These are phyloP conservation scores for Dunaliella primolecta DNA, from an alignment of 139 green algal genomes.

Conservation along the genomic window DNA sequence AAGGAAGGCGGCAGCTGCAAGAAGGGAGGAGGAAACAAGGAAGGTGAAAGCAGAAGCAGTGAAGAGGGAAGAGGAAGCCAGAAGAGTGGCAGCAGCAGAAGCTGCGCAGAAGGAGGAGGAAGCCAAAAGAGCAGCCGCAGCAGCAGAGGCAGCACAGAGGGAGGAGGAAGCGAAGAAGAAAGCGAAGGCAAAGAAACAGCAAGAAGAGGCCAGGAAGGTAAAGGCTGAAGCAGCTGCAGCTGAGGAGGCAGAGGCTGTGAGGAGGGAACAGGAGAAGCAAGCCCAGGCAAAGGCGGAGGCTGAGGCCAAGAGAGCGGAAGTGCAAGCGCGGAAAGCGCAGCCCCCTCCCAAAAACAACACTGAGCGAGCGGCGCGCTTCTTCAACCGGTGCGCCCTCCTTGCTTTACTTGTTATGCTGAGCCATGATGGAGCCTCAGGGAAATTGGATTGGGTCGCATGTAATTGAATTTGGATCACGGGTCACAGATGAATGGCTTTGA, in stretches of 20 bases:
- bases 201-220: not conserved
- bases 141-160: not conserved
- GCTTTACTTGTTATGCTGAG: too few relatives aligned
- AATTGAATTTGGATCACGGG: too few relatives aligned
- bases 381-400: not conserved
- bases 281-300: not conserved
- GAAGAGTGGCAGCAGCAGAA: not conserved
- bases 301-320: not conserved
- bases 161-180: not conserved
- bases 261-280: not conserved
- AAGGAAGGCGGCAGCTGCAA: too few relatives aligned
- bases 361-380: not conserved
- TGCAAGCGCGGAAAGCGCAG: not conserved
- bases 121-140: not conserved
- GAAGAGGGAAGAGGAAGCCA: not conserved
- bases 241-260: not conserved
- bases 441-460: too few relatives aligned
- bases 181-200: not conserved
- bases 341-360: not conserved
- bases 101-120: not conserved
- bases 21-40: not conserved
- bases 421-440: too few relatives aligned
- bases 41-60: too few relatives aligned
- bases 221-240: too few relatives aligned
- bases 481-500: too few relatives aligned